phyloP scores from a whole-genome alignment of 1,284 basidiomycete genomes.

The Apiotrichum mycotoxinovorans region DNA sequence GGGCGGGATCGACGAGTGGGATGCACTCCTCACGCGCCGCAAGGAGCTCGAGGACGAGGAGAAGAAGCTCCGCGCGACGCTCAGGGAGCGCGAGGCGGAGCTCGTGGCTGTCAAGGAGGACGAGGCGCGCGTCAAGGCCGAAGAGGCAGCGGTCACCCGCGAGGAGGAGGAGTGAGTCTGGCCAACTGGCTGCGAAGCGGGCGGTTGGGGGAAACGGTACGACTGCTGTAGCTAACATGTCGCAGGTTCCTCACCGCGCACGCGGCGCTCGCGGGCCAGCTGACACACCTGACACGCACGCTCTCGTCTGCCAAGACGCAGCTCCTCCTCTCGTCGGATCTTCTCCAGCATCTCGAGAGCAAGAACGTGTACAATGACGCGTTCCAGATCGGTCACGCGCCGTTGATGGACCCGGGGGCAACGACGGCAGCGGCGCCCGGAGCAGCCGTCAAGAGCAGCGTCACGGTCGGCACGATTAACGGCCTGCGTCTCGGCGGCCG shows the following conservation, averaged over 20 bases:
- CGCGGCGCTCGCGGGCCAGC: slow-evolving; percentile 20
- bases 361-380: slow-evolving; percentile 99
- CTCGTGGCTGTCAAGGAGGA: slow-evolving; percentile 70
- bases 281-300: slow-evolving; percentile 20
- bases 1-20: slow-evolving; percentile 48
- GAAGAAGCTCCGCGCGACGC: slow-evolving; percentile 42
- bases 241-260: slow-evolving; percentile 43
- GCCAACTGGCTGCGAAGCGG: too few species aligned
- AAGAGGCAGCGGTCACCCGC: slow-evolving; percentile 65
- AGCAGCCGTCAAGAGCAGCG: slow-evolving; percentile 32
- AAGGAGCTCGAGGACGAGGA: slow-evolving; percentile 68
- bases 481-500: slow-evolving; percentile 85
- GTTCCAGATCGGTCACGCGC: slow-evolving; percentile 86
- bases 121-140: slow-evolving; percentile 67
- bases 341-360: slow-evolving; percentile 63
- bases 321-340: slow-evolving; percentile 43
- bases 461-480: slow-evolving; percentile 89
- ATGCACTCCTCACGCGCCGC: slow-evolving; percentile 59
- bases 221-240: slow-evolving; percentile 49
- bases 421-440: slow-evolving; percentile 4
- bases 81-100: slow-evolving; percentile 61
- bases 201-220: too few species aligned
- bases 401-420: slow-evolving; percentile 16
- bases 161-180: slow-evolving; percentile 62
- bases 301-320: slow-evolving; percentile 38